phyloP scores from a whole-genome alignment of 306 rosid species.

The Rubus idaeus region DNA sequence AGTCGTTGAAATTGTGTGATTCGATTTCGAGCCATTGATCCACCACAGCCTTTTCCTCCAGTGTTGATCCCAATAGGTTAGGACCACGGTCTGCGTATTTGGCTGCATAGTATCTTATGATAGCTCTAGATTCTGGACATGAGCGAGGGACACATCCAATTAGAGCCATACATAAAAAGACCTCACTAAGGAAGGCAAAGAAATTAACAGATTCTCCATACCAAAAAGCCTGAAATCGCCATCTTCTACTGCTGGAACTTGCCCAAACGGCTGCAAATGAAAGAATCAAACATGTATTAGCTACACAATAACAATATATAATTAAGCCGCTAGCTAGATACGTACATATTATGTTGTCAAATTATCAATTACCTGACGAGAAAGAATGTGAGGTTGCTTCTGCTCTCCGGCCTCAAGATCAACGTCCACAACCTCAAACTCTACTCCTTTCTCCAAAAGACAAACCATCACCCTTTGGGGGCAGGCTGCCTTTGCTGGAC shows the following conservation, averaged over 20 bases:
- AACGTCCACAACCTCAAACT: constrained; percentile 50
- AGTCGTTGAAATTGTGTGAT: constrained; percentile 65
- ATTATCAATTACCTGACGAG: constrained; percentile 40
- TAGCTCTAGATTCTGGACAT: constrained; percentile 65
- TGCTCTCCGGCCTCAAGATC: constrained; percentile 55
- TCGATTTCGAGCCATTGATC: constrained; percentile 84
- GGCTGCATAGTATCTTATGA: constrained; percentile 53
- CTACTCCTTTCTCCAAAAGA: constrained; percentile 62
- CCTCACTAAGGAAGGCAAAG: background rate
- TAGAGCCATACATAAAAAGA: no score
- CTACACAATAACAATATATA: no score
- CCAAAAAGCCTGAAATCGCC: constrained; percentile 69
- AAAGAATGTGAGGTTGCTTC: constrained; percentile 54
- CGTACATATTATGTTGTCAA: background rate
- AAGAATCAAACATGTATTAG: background rate
- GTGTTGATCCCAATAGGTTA: constrained; percentile 48
- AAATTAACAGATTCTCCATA: constrained; percentile 2
- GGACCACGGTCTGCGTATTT: constrained; percentile 57
- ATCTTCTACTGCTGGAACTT: constrained; percentile 63
- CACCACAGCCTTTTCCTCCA: constrained; percentile 66
- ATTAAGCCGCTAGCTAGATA: no score
- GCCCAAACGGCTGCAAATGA: constrained; percentile 69
- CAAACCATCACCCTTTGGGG: constrained; percentile 69
- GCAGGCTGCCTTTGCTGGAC: constrained; percentile 44
- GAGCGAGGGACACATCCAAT: background rate